A percentile compares a stretch with the other conserved stretches of the same genome.
phyloP scores from a whole-genome alignment of 805 yeast species.

The Starmerella bacillaris region DNA sequence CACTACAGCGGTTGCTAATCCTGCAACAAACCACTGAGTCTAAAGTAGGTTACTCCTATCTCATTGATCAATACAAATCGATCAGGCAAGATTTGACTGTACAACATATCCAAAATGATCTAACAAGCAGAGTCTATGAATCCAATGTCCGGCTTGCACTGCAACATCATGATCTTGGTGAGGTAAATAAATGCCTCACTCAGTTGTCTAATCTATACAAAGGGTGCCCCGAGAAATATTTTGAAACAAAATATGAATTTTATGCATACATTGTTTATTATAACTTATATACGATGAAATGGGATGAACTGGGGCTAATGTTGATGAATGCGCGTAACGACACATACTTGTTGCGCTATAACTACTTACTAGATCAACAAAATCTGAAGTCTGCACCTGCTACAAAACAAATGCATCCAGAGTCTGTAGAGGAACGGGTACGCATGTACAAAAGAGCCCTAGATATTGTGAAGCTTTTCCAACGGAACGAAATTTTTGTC shows the following conservation, averaged over 20 bases:
- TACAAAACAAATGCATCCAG: too few relatives aligned
- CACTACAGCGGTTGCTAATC: constrained; percentile 38
- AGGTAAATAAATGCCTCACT: constrained; percentile 86
- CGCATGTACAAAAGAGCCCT: background rate
- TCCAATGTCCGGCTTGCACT: constrained; percentile 76
- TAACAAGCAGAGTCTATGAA: constrained; percentile 67
- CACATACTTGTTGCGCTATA: background rate
- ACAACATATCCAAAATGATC: constrained; percentile 63
- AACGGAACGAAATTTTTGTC: background rate
- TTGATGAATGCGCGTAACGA: background rate
- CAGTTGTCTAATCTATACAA: constrained; percentile 34
- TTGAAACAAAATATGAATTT: constrained; percentile 5
- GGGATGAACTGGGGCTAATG: constrained; percentile 6
- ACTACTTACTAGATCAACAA: background rate
- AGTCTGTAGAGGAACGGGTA: background rate
- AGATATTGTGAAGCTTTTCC: background rate
- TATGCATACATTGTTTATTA: constrained; percentile 8
- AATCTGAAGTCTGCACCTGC: background rate
- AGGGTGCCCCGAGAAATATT: background rate
- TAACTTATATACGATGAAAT: constrained; percentile 5
- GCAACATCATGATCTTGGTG: constrained; percentile 71
- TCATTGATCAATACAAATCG: constrained; percentile 80
- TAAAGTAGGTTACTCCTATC: constrained; percentile 44
- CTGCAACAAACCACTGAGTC: constrained; percentile 35
- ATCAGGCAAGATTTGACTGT: constrained; percentile 86